Base-by-base conservation (phyloP, 352 stramenopile species). In the Pythium coloratum region DNA sequence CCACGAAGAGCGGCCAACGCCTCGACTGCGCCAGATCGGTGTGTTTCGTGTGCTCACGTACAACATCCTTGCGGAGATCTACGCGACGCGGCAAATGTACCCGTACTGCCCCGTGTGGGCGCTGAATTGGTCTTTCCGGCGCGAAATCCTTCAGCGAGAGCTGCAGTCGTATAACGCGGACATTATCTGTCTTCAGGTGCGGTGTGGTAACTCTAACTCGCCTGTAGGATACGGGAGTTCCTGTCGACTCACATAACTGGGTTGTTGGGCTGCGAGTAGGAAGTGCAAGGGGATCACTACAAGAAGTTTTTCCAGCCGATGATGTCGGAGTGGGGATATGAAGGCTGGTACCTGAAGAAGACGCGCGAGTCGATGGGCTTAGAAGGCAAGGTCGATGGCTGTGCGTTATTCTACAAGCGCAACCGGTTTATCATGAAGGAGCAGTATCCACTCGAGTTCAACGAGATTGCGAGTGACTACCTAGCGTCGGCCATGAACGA, bases 261-360 rank as follows among this genome's bases (percentile, higher is more conserved):
- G 2, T 42, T 34, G 26, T 1, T 54, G 34, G 44, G 42, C 5
- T 4, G 16, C n/a, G 38, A 30, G 57, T 91, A 99, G 80, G 98
- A 99, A 77, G 95, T 99, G 7, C 97, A 99, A 88, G 94, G 94
- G 4, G 97, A 99, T 70, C 95, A 99, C 66, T 99, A 99, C 77
- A 97, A 99, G 70, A 94, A 88, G 63, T 97, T 98, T 76, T 90
- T 99, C 62, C 91, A 97, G 59, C 94, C 94, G 24, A 86, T 97
- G 69, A 97, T 99, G 82, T 80, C 86, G 26, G 91, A 98, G 40
- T 90, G 85, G 71, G 97, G 97, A 2, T 99, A 99, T 67, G 96
- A 99, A 73, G 97, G 96, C 49, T 92, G 98, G 64, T 99, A 98
- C 77, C 95, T 99, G 70, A 96, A 99, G 75, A 99, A 99, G 80